Base-by-base conservation (phyloP, 371 early-diverging fungal genomes). In the Mortierella sp. region DNA sequence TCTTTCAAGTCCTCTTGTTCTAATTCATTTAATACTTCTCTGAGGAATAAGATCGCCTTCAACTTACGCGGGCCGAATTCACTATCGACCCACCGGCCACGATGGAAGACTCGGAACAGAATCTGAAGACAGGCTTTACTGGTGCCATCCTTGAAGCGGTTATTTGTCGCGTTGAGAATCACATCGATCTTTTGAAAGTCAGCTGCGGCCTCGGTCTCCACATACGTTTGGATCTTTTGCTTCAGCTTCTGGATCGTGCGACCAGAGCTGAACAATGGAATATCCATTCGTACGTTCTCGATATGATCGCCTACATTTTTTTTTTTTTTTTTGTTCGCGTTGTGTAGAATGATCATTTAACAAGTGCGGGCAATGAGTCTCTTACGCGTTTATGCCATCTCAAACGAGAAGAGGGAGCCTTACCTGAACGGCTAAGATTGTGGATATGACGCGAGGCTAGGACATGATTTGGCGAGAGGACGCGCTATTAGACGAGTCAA, bases 351-450 rank as follows among this genome's bases (percentile, higher is more conserved):
- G 39, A 39, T 12, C 21, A 23, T 12, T 39, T 2, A 39, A n/a
- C n/a, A n/a, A n/a, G n/a, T n/a, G n/a, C n/a, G n/a, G n/a, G n/a
- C n/a, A n/a, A n/a, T n/a, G n/a, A n/a, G n/a, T n/a, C n/a, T n/a
- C n/a, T n/a, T n/a, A n/a, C n/a, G n/a, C n/a, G n/a, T n/a, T n/a
- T n/a, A n/a, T n/a, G n/a, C n/a, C n/a, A n/a, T n/a, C n/a, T n/a
- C n/a, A n/a, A n/a, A 19, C 12, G 11, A n/a, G 24, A 9, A 4
- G 17, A n/a, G n/a, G n/a, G n/a, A n/a, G 14, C 12, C 44, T 15
- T 63, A 63, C 75, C 49, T 54, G 75, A 62, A 6, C 75, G 75
- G 32, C 64, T 73, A 8, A 67, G 59, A 42, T 73, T 73, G 49
- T 73, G 32, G 34, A 64, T 68, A 32, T 68, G 50, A 15, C 55